Percentiles rank a stretch among this genome's conserved stretches.
Conservation (phyloP, 192 early-diverging fungal genomes). For the Glomus cerebriforme region DNA sequence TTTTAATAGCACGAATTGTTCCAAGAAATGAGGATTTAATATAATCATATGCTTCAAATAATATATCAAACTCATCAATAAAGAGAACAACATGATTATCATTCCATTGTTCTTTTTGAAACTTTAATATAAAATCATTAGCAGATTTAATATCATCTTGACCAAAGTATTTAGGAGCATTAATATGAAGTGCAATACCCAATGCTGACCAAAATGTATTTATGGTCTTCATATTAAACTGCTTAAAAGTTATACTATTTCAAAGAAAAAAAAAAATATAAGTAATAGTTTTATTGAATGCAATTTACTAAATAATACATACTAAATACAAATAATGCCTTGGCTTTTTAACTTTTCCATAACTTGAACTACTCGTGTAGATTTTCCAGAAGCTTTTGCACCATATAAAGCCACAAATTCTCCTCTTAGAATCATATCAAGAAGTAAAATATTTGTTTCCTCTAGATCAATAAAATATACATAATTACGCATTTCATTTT, state of each 20-base stretch:
- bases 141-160: constrained; percentile 16
- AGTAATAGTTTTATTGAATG: background rate
- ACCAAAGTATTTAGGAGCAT: background rate
- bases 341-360: constrained; percentile 20
- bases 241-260: constrained; percentile 24
- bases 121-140: constrained; percentile 13
- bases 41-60: constrained; percentile 4
- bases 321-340: constrained; percentile 33
- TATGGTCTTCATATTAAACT: constrained; percentile 1
- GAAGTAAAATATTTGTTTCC: constrained; percentile 24
- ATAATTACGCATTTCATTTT: constrained; percentile 13
- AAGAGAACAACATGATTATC: constrained; percentile 9
- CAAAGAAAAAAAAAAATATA: constrained; percentile 13
- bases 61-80: constrained; percentile 33
- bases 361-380: constrained; percentile 28
- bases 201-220: constrained; percentile 23
- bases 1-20: constrained; percentile 18
- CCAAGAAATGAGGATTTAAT: constrained; percentile 4
- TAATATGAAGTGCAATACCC: background rate
- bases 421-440: constrained; percentile 26
- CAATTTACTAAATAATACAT: background rate
- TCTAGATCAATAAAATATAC: constrained; percentile 27
- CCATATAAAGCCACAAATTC: constrained; percentile 33
- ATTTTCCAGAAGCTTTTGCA: constrained; percentile 32
- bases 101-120: constrained; percentile 1